phyloP scores from a whole-genome alignment of 1,139 yeast genomes.

The Scheffersomyces segobiensis region DNA sequence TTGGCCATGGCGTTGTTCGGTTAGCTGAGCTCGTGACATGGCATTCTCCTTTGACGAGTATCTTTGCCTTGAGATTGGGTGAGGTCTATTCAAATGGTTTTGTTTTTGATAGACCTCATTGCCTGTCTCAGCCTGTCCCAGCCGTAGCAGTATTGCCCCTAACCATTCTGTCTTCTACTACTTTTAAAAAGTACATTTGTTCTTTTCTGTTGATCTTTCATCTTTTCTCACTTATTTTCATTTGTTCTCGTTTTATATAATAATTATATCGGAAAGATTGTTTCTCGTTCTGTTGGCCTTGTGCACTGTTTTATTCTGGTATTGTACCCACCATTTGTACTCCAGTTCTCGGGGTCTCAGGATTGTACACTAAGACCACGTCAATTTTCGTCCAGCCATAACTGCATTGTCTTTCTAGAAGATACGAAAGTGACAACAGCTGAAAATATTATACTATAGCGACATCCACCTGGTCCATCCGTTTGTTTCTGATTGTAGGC shows the following conservation, averaged over 20 bases:
- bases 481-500: not conserved
- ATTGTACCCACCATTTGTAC: not conserved
- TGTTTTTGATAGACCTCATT: not conserved
- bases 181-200: not conserved
- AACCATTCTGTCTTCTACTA: not conserved
- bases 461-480: not conserved
- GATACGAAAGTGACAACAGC: not conserved
- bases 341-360: not conserved
- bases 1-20: not conserved
- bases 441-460: no score
- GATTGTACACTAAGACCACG: not conserved
- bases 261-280: not conserved
- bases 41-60: not conserved
- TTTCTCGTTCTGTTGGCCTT: not conserved
- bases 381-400: not conserved
- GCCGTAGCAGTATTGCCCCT: not conserved
- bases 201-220: not conserved
- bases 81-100: not conserved
- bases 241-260: not conserved
- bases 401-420: not conserved
- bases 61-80: not conserved
- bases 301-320: not conserved
- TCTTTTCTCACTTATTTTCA: no score
- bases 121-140: not conserved
- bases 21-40: not conserved